Evolutionary conservation across 805 yeast species (phyloP).

Genomic region (Tetrapisispora arboricola): DNA sequence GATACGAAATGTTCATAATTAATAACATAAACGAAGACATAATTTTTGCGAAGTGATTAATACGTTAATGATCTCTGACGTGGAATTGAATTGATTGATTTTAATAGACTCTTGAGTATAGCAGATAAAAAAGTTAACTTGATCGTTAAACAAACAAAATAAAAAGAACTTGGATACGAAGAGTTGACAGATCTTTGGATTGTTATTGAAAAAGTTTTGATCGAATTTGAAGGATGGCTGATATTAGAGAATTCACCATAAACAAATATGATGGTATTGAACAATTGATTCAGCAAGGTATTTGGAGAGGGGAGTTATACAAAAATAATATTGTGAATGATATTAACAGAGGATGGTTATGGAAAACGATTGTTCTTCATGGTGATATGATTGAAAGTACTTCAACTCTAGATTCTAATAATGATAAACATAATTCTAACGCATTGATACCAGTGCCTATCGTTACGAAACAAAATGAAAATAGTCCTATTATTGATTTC

Average conservation of each 20-base stretch:
- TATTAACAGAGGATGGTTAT: conserved; percentile 25
- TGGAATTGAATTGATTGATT: no score
- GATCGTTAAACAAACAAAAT: no score
- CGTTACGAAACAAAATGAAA: conserved; percentile 7
- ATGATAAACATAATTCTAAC: background rate
- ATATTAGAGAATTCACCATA: conserved; percentile 7
- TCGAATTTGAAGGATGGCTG: background rate
- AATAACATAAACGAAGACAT: no score
- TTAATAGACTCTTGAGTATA: no score
- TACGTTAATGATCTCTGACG: no score
- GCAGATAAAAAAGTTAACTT: no score
- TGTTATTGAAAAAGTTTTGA: no score
- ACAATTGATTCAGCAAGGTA: conserved; percentile 20
- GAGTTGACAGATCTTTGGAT: no score
- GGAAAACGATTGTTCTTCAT: conserved; percentile 21
- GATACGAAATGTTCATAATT: no score
- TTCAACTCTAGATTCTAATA: background rate
- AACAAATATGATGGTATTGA: conserved; percentile 19
- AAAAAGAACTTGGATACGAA: no score
- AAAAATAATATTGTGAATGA: conserved; percentile 3
- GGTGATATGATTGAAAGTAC: conserved; percentile 7
- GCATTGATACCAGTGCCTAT: conserved; percentile 12
- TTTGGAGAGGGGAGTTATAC: conserved; percentile 25
- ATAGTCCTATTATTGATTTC: background rate
- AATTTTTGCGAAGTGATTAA: no score